Base-by-base conservation (phyloP, 805 yeast genomes). In the Saccharomycopsis schoenii region DNA sequence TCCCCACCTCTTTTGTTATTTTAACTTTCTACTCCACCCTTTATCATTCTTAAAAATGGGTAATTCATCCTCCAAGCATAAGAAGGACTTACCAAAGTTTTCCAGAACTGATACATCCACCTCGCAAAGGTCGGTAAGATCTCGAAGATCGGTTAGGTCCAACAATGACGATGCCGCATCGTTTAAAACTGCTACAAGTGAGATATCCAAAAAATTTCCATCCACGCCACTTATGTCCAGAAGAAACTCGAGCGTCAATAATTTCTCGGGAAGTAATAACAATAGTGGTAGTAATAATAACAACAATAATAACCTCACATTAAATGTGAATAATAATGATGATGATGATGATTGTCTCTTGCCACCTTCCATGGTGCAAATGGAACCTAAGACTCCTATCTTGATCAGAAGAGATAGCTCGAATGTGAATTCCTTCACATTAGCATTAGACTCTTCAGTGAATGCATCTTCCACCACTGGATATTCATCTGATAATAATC, bases 311-410 rank as follows among this genome's bases (percentile, higher is more conserved):
- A 65, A 61, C 24, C 19, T 60, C 8, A 19, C 62, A 1, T 55
- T 58, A 50, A 57, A 56, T 39, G 59, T 66, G n/a, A 62, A 56
- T 25, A 59, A 63, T 19, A 64, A 69, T 4, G 69, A 70, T 29
- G 65, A 71, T 2, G 37, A 21, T n/a, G 39, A 76, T 74, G 55
- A 42, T 37, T n/a, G 14, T 14, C 42, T 36, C 15, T 72, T 84
- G 60, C 89, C 90, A 17, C 83, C 87, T 17, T 83, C 88, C 43
- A 84, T 87, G 91, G 75, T 80, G 41, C 84, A 82, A 64, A 75
- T 83, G 62, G 87, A 80, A 66, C 93, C 94, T 19, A 86, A 83
- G 67, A 83, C 84, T 59, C 92, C 94, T 1, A 88, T 88, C 62
- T 76, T 88, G 66, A 77, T 84, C 65, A 76, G 83, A 59, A 72